Conservation (phyloP, 129 eudicot species). For the Solidago caesia region DNA sequence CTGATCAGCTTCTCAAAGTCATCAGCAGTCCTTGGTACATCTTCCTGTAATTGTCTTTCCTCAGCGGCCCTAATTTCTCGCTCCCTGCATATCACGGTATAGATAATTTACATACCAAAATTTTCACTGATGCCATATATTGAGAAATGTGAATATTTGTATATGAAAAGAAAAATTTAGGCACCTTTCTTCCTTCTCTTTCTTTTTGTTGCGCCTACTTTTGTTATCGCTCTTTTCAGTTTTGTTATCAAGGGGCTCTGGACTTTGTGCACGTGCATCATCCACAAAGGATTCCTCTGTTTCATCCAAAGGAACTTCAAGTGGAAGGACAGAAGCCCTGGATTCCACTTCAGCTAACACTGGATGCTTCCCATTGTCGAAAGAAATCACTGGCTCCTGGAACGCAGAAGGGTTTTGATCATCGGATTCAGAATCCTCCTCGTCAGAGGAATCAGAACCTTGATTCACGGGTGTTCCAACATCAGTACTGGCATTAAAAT, state of each 20-base stretch:
- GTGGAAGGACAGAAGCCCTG: conserved; percentile 77
- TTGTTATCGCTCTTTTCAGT: conserved; percentile 41
- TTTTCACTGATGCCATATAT: background rate
- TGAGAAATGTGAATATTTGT: background rate
- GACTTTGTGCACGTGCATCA: conserved; percentile 29
- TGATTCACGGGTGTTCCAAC: conserved; percentile 26
- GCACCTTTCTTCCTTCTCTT: conserved; percentile 75
- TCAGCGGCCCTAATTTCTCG: conserved; percentile 85
- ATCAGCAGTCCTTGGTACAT: conserved; percentile 69
- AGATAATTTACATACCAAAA: background rate
- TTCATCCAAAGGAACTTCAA: conserved; percentile 82
- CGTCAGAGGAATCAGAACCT: conserved; percentile 36
- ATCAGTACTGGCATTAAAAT: conserved; percentile 38
- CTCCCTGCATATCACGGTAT: conserved; percentile 47
- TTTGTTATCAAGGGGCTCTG: conserved; percentile 32
- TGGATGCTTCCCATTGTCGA: conserved; percentile 37
- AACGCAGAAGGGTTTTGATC: conserved; percentile 20
- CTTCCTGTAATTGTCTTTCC: conserved; percentile 68
- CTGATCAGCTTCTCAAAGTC: conserved; percentile 80
- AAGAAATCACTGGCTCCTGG: conserved; percentile 23
- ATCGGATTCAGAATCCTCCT: conserved; percentile 24
- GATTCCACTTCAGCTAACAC: conserved; percentile 63
- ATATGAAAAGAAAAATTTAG: background rate
- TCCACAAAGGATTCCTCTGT: conserved; percentile 41
- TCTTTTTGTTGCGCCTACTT: conserved; percentile 55